Evolutionary conservation across 1,139 yeast genomes (phyloP).

Genomic region (Zygoascus meyerae): DNA sequence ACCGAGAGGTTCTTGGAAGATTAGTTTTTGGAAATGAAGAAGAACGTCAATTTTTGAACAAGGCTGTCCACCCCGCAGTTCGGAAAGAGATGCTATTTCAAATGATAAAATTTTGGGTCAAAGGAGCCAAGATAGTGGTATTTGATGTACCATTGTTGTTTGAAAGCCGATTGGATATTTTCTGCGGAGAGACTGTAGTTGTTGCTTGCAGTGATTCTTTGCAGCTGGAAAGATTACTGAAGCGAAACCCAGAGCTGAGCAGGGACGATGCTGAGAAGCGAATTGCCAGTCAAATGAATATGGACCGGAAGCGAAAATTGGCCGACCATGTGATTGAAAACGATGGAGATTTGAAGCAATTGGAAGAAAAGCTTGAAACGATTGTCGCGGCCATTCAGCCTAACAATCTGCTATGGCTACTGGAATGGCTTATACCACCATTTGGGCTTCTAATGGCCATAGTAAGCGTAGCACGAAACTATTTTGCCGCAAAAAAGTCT

Average conservation of each 20-base stretch:
- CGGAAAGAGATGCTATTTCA: conserved; percentile 58
- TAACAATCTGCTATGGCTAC: conserved; percentile 32
- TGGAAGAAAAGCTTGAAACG: conserved; percentile 44
- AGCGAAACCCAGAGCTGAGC: conserved; percentile 63
- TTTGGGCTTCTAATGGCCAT: conserved; percentile 55
- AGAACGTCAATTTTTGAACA: conserved; percentile 48
- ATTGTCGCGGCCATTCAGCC: conserved; percentile 48
- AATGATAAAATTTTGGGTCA: conserved; percentile 52
- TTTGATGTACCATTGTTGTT: conserved; percentile 87
- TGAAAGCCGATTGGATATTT: conserved; percentile 63
- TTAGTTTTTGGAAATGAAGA: conserved; percentile 73
- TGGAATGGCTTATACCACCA: conserved; percentile 50
- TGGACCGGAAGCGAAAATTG: conserved; percentile 47
- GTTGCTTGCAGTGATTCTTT: conserved; percentile 53
- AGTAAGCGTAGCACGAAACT: not conserved
- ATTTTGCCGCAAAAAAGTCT: not conserved
- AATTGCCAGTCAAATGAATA: conserved; percentile 71
- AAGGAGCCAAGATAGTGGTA: conserved; percentile 51
- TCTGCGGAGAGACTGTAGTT: conserved; percentile 69
- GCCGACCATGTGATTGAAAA: conserved; percentile 72
- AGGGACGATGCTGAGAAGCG: conserved; percentile 65
- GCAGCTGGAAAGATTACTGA: conserved; percentile 59
- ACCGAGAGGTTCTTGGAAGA: conserved; percentile 66
- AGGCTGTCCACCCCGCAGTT: conserved; percentile 87
- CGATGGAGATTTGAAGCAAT: conserved; percentile 44